These are phyloP conservation scores for Shiraia sp. DNA, from an alignment of 2,329 filamentous ascomycete species.

Conservation along the genomic window DNA sequence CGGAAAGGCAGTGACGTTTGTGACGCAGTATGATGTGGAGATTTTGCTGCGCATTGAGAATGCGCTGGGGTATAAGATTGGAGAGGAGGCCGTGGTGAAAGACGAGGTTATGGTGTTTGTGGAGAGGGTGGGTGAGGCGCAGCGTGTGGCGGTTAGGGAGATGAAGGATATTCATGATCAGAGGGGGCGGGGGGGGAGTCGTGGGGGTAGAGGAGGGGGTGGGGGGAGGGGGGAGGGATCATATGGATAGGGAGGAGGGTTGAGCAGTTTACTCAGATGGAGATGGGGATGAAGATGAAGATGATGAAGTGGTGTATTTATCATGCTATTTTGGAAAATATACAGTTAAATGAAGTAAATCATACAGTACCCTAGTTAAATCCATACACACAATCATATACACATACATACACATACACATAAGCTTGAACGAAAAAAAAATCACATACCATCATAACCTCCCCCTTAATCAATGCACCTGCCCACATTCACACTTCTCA, in stretches of 20 bases:
- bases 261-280: no score
- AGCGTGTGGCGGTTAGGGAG: conserved; percentile 75
- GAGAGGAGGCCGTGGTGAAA: conserved; percentile 70
- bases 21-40: conserved; percentile 87
- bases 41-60: conserved; percentile 81
- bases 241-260: conserved; percentile 78
- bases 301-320: no score
- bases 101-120: conserved; percentile 86
- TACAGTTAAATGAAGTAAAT: no score
- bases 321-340: no score
- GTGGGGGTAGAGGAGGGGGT: conserved; percentile 48
- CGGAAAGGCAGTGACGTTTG: conserved; percentile 77
- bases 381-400: no score
- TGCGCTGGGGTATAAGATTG: conserved; percentile 76
- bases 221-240: conserved; percentile 54
- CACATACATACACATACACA: no score
- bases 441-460: no score
- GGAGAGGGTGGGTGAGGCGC: conserved; percentile 78
- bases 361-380: no score
- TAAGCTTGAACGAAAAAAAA: no score
- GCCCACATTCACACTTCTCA: no score
- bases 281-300: no score
- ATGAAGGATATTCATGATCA: conserved; percentile 81
- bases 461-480: no score
- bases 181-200: conserved; percentile 59